Evolutionary conservation across 2,329 filamentous ascomycete genomes (phyloP).

Genomic region (Fusarium papillatum): DNA sequence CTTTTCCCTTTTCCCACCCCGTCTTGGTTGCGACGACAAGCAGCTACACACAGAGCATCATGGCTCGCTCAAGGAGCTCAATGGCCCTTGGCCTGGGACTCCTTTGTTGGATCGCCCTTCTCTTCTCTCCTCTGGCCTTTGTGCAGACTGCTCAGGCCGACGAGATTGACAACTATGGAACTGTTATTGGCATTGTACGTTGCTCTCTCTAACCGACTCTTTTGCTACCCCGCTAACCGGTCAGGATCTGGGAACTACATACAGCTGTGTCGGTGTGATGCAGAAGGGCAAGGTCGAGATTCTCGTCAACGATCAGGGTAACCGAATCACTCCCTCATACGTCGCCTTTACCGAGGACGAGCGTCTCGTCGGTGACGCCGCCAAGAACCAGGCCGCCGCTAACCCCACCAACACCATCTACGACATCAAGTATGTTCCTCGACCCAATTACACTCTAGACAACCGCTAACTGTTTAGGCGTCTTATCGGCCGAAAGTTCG

Average conservation of each 20-base stretch:
- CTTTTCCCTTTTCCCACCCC: conserved; percentile 38
- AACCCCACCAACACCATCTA: conserved; percentile 85
- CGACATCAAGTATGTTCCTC: conserved; percentile 82
- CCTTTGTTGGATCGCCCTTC: conserved; percentile 90
- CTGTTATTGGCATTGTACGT: conserved; percentile 91
- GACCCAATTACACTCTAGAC: not conserved
- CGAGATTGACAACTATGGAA: conserved; percentile 84
- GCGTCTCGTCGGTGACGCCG: conserved; percentile 95
- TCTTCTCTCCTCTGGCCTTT: conserved; percentile 90
- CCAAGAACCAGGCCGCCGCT: conserved; percentile 92
- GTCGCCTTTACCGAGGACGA: conserved; percentile 98
- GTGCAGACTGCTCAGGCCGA: conserved; percentile 82
- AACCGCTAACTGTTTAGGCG: conserved; percentile 66
- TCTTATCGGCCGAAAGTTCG: conserved; percentile 87
- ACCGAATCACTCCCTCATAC: conserved; percentile 96
- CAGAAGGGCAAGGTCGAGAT: conserved; percentile 96
- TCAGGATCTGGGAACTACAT: conserved; percentile 88
- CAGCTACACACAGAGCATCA: conserved; percentile 48
- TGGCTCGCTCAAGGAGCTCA: conserved; percentile 74
- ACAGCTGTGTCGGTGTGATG: conserved; percentile 95
- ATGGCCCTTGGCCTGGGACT: conserved; percentile 88
- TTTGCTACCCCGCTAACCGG: conserved; percentile 28
- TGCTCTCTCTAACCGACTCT: not conserved
- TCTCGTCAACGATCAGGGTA: conserved; percentile 95
- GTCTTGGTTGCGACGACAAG: conserved; percentile 37